Evolutionary conservation across 2,329 filamentous ascomycete genomes (phyloP).

Genomic region (Gaeumannomyces tritici): DNA sequence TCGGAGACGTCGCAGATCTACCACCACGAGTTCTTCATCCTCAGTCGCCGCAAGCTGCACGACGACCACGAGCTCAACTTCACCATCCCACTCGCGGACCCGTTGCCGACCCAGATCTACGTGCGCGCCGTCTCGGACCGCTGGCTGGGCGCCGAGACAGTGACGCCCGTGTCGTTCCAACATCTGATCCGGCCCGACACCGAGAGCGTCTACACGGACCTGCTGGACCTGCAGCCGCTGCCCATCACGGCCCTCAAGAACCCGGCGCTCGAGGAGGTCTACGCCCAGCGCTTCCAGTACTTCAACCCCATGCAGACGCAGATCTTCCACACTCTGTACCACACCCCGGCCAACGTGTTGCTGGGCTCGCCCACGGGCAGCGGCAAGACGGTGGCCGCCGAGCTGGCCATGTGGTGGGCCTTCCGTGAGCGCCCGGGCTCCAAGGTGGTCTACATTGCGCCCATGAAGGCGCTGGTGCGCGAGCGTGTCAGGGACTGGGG

Average conservation of each 20-base stretch:
- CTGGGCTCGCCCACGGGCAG: conserved; percentile 93
- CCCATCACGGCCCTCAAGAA: conserved; percentile 84
- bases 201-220: conserved; percentile 91
- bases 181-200: conserved; percentile 96
- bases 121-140: conserved; percentile 89
- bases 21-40: conserved; percentile 93
- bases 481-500: conserved; percentile 96
- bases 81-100: conserved; percentile 89
- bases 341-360: conserved; percentile 84
- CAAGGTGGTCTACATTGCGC: conserved; percentile 97
- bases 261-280: conserved; percentile 76
- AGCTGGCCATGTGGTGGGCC: conserved; percentile 99
- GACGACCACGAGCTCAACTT: conserved; percentile 98
- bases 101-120: conserved; percentile 90
- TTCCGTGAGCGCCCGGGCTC: conserved; percentile 90
- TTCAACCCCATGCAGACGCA: conserved; percentile 99
- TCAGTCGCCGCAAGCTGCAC: conserved; percentile 79
- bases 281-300: conserved; percentile 80
- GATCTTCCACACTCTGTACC: conserved; percentile 93
- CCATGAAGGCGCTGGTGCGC: conserved; percentile 96
- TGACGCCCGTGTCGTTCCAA: conserved; percentile 92
- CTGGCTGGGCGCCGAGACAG: conserved; percentile 94
- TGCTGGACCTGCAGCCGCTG: conserved; percentile 84
- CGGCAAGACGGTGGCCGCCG: conserved; percentile 93
- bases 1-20: conserved; percentile 97